These are phyloP conservation scores for Thelonectria rubi DNA, from an alignment of 2,329 filamentous ascomycete species.

Conservation along the genomic window DNA sequence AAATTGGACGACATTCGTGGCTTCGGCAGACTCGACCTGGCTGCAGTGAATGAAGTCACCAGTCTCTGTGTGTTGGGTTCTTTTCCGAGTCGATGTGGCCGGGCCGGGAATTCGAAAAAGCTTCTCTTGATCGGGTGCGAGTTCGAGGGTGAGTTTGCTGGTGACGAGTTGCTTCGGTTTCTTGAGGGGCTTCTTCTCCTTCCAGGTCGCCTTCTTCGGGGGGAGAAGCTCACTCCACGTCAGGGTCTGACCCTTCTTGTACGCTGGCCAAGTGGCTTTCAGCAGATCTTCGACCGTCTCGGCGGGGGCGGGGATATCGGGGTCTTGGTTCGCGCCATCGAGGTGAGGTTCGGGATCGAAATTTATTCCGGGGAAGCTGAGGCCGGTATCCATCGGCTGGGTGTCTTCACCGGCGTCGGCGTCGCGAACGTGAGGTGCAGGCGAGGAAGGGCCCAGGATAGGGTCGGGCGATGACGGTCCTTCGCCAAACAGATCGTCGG, in stretches of 20 bases:
- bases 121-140: conserved; percentile 87
- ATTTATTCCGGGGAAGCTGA: conserved; percentile 55
- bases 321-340: conserved; percentile 65
- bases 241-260: conserved; percentile 77
- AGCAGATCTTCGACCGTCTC: conserved; percentile 80
- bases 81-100: conserved; percentile 60
- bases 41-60: conserved; percentile 58
- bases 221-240: conserved; percentile 86
- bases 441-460: conserved; percentile 55
- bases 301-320: conserved; percentile 72
- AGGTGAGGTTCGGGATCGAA: conserved; percentile 58
- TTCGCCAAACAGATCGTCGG: conserved; percentile 76
- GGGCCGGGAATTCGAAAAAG: conserved; percentile 79
- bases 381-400: conserved; percentile 43
- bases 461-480: conserved; percentile 60
- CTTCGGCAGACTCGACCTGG: conserved; percentile 49
- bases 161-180: conserved; percentile 84
- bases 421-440: conserved; percentile 54
- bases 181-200: conserved; percentile 81
- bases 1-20: conserved; percentile 52
- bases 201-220: conserved; percentile 79
- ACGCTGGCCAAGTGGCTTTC: conserved; percentile 82
- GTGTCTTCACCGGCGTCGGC: conserved; percentile 49
- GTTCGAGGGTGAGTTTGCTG: conserved; percentile 87
- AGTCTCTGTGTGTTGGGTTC: conserved; percentile 63